phyloP scores from a whole-genome alignment of 2,329 filamentous ascomycete species.

The Botrytis deweyae region DNA sequence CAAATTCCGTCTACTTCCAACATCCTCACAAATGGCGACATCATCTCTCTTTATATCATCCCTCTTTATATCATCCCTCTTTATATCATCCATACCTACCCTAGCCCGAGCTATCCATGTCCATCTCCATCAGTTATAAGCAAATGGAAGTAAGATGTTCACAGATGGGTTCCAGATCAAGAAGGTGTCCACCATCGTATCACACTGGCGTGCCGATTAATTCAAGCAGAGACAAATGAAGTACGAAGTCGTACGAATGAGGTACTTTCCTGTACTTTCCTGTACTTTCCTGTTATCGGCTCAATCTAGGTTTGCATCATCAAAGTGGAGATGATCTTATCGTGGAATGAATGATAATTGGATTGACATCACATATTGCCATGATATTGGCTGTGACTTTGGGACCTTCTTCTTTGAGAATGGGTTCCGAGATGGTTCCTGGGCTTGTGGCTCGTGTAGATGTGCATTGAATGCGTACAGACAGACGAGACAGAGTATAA shows the following conservation, averaged over 20 bases:
- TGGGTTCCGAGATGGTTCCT: neutral
- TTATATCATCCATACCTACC: neutral
- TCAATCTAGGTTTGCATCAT: neutral
- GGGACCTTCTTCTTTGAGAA: constrained; percentile 14
- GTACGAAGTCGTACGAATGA: too few relatives aligned
- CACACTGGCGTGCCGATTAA: neutral
- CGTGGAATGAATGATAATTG: neutral
- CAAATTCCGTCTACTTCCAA: too few relatives aligned
- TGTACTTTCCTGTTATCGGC: neutral
- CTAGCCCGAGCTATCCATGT: neutral
- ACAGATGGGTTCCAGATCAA: neutral
- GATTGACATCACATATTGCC: neutral
- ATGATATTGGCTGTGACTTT: neutral
- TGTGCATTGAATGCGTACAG: neutral
- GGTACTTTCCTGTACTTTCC: too few relatives aligned
- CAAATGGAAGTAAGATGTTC: neutral
- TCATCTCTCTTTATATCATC: neutral
- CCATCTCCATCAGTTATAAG: neutral
- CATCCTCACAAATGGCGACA: neutral
- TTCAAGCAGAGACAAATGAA: neutral
- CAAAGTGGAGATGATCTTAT: constrained; percentile 1
- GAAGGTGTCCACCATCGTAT: neutral
- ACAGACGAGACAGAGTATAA: neutral
- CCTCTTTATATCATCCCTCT: too few relatives aligned
- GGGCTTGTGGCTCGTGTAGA: neutral